These are phyloP conservation scores for Bipolaris victoriae DNA, from an alignment of 2,329 filamentous ascomycete species.

Conservation along the genomic window DNA sequence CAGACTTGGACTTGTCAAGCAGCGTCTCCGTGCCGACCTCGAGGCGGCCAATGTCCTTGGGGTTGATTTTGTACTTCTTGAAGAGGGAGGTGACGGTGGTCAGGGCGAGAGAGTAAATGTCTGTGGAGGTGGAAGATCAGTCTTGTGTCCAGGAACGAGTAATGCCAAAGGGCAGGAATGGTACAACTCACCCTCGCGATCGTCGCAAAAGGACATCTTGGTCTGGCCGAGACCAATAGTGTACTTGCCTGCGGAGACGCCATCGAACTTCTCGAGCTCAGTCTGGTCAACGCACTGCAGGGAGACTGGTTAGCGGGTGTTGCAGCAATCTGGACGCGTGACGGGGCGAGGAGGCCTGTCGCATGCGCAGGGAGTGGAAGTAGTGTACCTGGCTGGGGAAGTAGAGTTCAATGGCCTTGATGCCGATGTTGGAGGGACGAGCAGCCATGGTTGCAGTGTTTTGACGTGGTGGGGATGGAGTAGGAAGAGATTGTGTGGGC, in stretches of 20 bases:
- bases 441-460: constrained; percentile 49
- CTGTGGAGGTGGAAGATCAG: constrained; percentile 40
- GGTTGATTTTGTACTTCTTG: constrained; percentile 60
- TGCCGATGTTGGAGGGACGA: constrained; percentile 58
- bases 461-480: constrained; percentile 20
- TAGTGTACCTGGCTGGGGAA: constrained; percentile 58
- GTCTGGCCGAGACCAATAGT: constrained; percentile 62
- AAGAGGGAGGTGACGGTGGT: constrained; percentile 59
- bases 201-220: constrained; percentile 63
- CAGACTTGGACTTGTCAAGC: constrained; percentile 62
- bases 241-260: constrained; percentile 59
- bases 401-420: constrained; percentile 63
- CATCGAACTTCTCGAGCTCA: constrained; percentile 62
- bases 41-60: constrained; percentile 58
- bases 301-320: constrained; percentile 18
- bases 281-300: constrained; percentile 60
- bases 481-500: constrained; percentile 25
- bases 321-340: constrained; percentile 14
- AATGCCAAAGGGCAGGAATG: neutral
- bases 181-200: constrained; percentile 55
- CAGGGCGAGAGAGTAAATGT: constrained; percentile 61
- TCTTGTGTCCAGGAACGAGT: neutral
- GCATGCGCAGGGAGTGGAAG: constrained; percentile 5
- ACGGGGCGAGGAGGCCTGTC: neutral
- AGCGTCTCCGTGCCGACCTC: constrained; percentile 62